A percentile compares a stretch with the other conserved stretches of the same genome.
Conservation (phyloP, 306 rosid species). For the Sphenostylis stenocarpa region DNA sequence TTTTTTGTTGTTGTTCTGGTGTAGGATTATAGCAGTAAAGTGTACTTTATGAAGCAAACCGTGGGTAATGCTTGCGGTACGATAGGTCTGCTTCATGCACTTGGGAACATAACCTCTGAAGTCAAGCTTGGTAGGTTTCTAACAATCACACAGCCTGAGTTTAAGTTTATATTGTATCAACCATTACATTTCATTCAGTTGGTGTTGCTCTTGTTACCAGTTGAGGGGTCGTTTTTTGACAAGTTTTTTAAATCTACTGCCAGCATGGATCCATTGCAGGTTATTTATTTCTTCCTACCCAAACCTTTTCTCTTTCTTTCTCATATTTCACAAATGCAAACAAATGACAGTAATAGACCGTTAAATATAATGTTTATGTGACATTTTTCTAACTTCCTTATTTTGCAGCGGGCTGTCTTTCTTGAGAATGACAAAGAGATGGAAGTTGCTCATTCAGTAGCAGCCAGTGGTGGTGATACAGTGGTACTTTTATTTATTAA, state of each 20-base stretch:
- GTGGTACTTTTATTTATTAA: constrained; percentile 47
- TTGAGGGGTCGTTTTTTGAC: constrained; percentile 81
- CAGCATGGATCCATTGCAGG: constrained; percentile 80
- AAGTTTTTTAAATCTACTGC: constrained; percentile 79
- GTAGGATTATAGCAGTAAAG: constrained; percentile 61
- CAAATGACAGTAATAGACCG: background rate
- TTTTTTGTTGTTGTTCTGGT: constrained; percentile 32
- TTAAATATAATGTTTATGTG: constrained; percentile 18
- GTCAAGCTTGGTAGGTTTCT: constrained; percentile 67
- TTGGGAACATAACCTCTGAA: constrained; percentile 81
- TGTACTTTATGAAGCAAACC: constrained; percentile 90
- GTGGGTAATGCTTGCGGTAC: constrained; percentile 98
- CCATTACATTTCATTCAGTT: constrained; percentile 10
- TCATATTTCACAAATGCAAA: background rate
- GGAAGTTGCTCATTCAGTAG: constrained; percentile 92
- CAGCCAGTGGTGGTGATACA: constrained; percentile 93
- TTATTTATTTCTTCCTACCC: constrained; percentile 34
- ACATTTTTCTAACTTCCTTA: constrained; percentile 7
- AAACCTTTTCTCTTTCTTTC: constrained; percentile 12
- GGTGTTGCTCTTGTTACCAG: constrained; percentile 44
- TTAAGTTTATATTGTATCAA: background rate
- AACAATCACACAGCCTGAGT: background rate
- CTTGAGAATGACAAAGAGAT: constrained; percentile 83
- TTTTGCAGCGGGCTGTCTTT: constrained; percentile 76
- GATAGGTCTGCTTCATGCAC: constrained; percentile 92